A percentile compares a stretch with the other conserved stretches of the same genome.
These are phyloP conservation scores for Porogramme epimiltina DNA, from an alignment of 1,284 basidiomycete species.

Conservation along the genomic window DNA sequence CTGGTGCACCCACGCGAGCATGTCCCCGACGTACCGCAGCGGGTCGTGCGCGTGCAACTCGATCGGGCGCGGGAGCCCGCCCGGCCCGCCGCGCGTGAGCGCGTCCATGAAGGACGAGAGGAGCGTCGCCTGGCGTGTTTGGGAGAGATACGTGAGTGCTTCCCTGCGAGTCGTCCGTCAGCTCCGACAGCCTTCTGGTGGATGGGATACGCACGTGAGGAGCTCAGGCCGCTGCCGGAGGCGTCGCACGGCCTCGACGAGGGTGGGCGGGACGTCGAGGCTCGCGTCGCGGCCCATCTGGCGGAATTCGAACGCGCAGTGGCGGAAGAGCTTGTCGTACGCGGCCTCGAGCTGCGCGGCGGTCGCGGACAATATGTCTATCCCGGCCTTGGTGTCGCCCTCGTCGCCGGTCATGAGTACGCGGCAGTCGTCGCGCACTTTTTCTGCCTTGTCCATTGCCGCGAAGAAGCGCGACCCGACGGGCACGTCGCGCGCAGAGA, in stretches of 20 bases:
- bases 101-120: conserved; percentile 84
- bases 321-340: conserved; percentile 88
- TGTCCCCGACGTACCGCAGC: conserved; percentile 94
- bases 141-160: conserved; percentile 74
- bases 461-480: conserved; percentile 77
- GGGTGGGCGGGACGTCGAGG: conserved; percentile 73
- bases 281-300: conserved; percentile 77
- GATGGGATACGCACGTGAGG: conserved; percentile 60
- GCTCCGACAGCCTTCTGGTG: not conserved
- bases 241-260: conserved; percentile 77
- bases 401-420: conserved; percentile 68
- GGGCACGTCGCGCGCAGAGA: conserved; percentile 79
- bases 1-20: conserved; percentile 99
- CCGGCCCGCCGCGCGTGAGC: conserved; percentile 87
- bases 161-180: conserved; percentile 52
- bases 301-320: conserved; percentile 86
- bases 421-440: conserved; percentile 83
- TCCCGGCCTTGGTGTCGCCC: conserved; percentile 42
- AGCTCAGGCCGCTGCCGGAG: conserved; percentile 77
- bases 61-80: conserved; percentile 89
- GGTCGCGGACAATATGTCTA: conserved; percentile 88
- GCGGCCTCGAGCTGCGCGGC: conserved; percentile 85
- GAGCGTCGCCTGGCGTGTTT: conserved; percentile 82
- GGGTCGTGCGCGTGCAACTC: conserved; percentile 98
- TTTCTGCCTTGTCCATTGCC: conserved; percentile 86